Percentiles rank a stretch among this genome's conserved stretches.
phyloP scores from a whole-genome alignment of 768 basidiomycete species.

The Hygrophorus russula region DNA sequence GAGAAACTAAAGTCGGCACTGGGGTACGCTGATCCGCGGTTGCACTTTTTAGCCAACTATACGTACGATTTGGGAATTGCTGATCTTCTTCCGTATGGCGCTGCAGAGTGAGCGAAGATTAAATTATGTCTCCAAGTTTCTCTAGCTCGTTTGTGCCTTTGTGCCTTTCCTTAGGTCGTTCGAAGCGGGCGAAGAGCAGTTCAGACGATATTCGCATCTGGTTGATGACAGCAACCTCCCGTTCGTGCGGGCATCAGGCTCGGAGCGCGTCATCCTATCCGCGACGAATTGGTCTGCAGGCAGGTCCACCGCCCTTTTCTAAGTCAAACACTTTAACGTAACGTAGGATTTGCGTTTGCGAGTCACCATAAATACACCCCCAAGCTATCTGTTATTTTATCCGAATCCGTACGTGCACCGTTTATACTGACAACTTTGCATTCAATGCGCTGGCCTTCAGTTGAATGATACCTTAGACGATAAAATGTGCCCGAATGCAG shows the following conservation, averaged over 20 bases:
- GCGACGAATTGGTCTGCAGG: conserved; percentile 66
- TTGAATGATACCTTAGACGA: conserved; percentile 62
- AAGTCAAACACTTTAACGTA: conserved; percentile 14
- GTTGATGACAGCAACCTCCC: conserved; percentile 34
- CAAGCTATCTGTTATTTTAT: conserved; percentile 41
- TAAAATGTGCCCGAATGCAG: conserved; percentile 49
- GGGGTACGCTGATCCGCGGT: conserved; percentile 28
- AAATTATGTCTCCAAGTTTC: background rate
- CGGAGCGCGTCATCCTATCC: conserved; percentile 50
- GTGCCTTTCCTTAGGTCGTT: conserved; percentile 29
- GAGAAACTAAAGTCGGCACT: conserved; percentile 39
- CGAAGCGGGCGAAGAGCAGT: conserved; percentile 41
- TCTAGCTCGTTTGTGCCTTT: background rate
- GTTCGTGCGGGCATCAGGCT: conserved; percentile 35
- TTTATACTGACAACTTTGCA: background rate
- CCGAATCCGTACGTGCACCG: conserved; percentile 33
- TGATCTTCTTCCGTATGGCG: conserved; percentile 60
- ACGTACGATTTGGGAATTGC: conserved; percentile 45
- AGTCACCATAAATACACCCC: conserved; percentile 36
- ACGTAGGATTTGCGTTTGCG: conserved; percentile 51
- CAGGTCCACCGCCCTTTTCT: conserved; percentile 11
- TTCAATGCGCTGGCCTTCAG: conserved; percentile 16
- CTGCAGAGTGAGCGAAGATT: conserved; percentile 36
- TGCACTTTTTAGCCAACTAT: conserved; percentile 51
- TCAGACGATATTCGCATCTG: conserved; percentile 41